Evolutionary conservation across 352 stramenopile genomes (phyloP).

Genomic region (Blastocystis sp.): DNA sequence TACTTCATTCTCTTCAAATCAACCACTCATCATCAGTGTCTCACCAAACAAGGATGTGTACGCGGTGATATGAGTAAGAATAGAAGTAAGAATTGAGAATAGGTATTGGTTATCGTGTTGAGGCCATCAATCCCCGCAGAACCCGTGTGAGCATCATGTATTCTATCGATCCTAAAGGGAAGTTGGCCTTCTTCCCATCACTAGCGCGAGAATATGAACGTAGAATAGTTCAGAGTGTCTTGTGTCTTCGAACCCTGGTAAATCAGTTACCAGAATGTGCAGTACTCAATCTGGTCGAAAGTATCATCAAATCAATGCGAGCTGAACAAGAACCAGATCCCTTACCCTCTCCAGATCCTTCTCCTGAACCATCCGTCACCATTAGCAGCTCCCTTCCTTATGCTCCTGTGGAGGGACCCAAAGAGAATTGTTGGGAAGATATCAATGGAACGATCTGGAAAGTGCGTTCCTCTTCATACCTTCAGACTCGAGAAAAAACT

Average conservation of each 20-base stretch:
- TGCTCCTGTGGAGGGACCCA: neutral
- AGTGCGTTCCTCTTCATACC: constrained; percentile 25
- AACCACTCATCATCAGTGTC: neutral
- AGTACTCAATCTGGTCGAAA: constrained; percentile 5
- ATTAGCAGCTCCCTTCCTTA: constrained; percentile 13
- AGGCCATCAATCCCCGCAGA: neutral
- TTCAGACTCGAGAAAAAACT: constrained; percentile 5
- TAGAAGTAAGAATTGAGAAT: neutral
- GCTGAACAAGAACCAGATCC: neutral
- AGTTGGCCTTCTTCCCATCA: neutral
- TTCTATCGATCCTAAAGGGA: neutral
- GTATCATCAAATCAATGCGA: neutral
- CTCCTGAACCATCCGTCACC: neutral
- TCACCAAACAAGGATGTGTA: neutral
- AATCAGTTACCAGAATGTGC: constrained; percentile 20
- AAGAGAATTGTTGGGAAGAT: constrained; percentile 54
- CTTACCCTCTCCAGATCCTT: neutral
- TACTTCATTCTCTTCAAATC: constrained; percentile 53
- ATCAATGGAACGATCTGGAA: constrained; percentile 50
- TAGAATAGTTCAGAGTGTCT: neutral
- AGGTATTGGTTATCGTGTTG: constrained; percentile 32
- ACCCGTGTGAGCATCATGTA: constrained; percentile 38
- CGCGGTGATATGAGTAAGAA: neutral
- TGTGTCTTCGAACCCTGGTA: neutral
- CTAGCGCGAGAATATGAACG: neutral